These are phyloP conservation scores for Plectosphaerella cucumerina DNA, from an alignment of 2,329 filamentous ascomycete species.

Conservation along the genomic window DNA sequence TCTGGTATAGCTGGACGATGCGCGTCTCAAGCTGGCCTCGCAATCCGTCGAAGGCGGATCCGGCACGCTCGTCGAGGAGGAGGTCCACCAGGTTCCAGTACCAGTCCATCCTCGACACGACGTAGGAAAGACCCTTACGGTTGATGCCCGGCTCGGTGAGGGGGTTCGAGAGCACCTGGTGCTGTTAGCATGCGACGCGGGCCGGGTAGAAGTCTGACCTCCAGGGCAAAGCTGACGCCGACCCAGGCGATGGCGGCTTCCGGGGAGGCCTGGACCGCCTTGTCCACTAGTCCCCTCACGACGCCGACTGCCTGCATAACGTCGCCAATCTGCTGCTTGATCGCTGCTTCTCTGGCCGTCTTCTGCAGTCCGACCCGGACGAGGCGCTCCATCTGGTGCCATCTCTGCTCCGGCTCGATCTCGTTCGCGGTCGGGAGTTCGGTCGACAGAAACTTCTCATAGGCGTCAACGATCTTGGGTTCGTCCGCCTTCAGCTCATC, in stretches of 20 bases:
- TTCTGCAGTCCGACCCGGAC: conserved; percentile 21
- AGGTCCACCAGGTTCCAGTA: conserved; percentile 26
- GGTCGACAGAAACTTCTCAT: conserved; percentile 15
- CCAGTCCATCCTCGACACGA: conserved; percentile 32
- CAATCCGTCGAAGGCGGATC: neutral
- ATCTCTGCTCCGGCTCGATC: conserved; percentile 1
- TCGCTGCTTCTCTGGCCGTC: conserved; percentile 17
- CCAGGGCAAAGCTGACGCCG: conserved; percentile 16
- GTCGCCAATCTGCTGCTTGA: conserved; percentile 18
- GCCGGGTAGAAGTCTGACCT: neutral
- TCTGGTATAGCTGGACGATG: conserved; percentile 31
- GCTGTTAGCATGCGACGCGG: neutral
- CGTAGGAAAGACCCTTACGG: conserved; percentile 26
- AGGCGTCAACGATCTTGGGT: conserved; percentile 11
- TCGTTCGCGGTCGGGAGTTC: conserved; percentile 3
- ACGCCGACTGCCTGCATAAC: conserved; percentile 17
- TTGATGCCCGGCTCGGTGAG: conserved; percentile 21
- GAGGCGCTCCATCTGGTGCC: conserved; percentile 23
- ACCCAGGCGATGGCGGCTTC: conserved; percentile 32
- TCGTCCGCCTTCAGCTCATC: conserved; percentile 12
- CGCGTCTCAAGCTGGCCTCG: conserved; percentile 15
- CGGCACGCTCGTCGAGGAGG: conserved; percentile 18
- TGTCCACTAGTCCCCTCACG: conserved; percentile 18
- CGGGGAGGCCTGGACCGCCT: conserved; percentile 20
- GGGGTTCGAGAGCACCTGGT: conserved; percentile 25